These are phyloP conservation scores for Hypoxylon fuscum DNA, from an alignment of 495 filamentous ascomycete species.

Conservation along the genomic window DNA sequence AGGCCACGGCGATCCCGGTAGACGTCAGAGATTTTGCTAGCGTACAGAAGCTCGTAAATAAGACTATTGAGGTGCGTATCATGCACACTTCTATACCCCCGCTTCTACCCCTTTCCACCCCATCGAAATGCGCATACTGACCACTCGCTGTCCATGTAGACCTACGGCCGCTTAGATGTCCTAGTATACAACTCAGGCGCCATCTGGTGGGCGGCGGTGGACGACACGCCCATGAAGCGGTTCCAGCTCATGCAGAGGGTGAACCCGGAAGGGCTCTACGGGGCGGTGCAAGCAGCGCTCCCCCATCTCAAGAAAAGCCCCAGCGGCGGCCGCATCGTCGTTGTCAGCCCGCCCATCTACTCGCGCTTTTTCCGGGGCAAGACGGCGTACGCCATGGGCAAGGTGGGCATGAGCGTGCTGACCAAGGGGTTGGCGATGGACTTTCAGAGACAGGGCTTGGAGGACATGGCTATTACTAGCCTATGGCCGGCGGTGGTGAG, in stretches of 20 bases:
- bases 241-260: slow-evolving; percentile 86
- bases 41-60: slow-evolving; percentile 67
- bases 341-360: slow-evolving; percentile 88
- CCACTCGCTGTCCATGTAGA: no score
- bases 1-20: slow-evolving; percentile 71
- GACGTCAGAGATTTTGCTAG: slow-evolving; percentile 73
- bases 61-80: slow-evolving; percentile 61
- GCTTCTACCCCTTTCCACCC: no score
- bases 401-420: slow-evolving; percentile 84
- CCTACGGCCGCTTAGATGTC: slow-evolving; percentile 73
- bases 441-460: slow-evolving; percentile 70
- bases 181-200: slow-evolving; percentile 86
- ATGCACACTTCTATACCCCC: not conserved
- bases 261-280: slow-evolving; percentile 81
- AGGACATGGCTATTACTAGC: slow-evolving; percentile 78
- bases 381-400: slow-evolving; percentile 87
- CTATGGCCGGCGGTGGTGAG: slow-evolving; percentile 82
- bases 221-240: slow-evolving; percentile 76
- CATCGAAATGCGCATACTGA: no score
- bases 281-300: slow-evolving; percentile 69
- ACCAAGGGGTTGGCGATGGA: slow-evolving; percentile 87
- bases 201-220: slow-evolving; percentile 85
- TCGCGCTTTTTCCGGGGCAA: slow-evolving; percentile 86
- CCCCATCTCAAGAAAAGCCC: slow-evolving; percentile 59
- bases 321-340: slow-evolving; percentile 72